Base-by-base conservation (phyloP, 2,329 filamentous ascomycete species). In the Alternaria dauci region DNA sequence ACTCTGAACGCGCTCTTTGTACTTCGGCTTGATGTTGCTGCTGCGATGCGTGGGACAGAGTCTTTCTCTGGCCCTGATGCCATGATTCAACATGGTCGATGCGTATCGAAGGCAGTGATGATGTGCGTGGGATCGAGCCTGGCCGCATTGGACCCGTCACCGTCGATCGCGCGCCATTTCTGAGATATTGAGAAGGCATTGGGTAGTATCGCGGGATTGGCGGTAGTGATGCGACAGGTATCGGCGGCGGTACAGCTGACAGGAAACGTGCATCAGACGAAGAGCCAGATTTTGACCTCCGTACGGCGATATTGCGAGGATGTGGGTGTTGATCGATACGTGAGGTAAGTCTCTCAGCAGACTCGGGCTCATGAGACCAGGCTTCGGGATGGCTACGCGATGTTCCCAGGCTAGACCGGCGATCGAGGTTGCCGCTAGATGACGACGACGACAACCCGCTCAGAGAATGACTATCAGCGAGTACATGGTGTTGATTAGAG, bases 401-500 rank as follows among this genome's bases (percentile, higher is more conserved):
- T 6, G 47, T 51, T 4, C 48, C 55, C 12, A 61, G 4, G 46
- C 61, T 69, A 34, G 61, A 28, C 43, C 52, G 56, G 8, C 52
- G 55, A 30, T 63, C 61, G 25, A 56, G n/a, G 1, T 43, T 48
- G 18, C 28, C 16, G 14, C 18, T 43, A 1, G 46, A 51, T 5
- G n/a, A 34, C 2, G 39, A 16, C 3, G 52, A 44, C 25, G 39
- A 55, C 20, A 57, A 43, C 8, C 20, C 59, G 39, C 51, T 62
- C 20, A 62, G 55, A 5, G 65, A 60, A 4, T 53, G 56, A 53
- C 52, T 68, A 39, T 70, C 63, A 20, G 61, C 44, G 4, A 68
- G 56, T 3, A 68, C 12, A 8, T 67, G 62, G 7, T 72, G 68
- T n/a, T 70, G 65, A 46, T 59, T 68, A 8, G 50, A 42, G 14